Percentiles rank a stretch among this genome's conserved stretches.
These are phyloP conservation scores for Kazachstania taianensis DNA, from an alignment of 805 yeast genomes.

Conservation along the genomic window DNA sequence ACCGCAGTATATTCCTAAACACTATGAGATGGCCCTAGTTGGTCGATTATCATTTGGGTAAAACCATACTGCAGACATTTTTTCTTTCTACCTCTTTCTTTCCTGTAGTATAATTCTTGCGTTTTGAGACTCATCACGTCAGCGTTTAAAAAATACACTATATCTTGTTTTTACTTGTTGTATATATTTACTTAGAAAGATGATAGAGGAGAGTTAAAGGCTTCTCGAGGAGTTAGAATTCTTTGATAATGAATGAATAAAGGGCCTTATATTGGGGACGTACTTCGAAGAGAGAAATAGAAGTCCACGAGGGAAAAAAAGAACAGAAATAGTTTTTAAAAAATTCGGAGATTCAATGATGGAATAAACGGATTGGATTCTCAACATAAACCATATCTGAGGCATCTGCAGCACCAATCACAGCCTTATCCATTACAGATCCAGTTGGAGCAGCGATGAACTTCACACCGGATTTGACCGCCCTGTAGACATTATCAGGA, in stretches of 20 bases:
- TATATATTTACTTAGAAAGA: too few species aligned
- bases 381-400: constrained; percentile 86
- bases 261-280: too few species aligned
- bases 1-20: constrained; percentile 99
- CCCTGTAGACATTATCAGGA: constrained; percentile 98
- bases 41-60: constrained; percentile 97
- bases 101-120: background rate
- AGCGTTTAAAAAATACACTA: too few species aligned
- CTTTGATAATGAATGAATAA: too few species aligned
- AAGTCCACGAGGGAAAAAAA: too few species aligned
- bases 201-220: too few species aligned
- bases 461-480: constrained; percentile 92
- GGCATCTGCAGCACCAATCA: constrained; percentile 90
- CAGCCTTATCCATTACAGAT: constrained; percentile 95
- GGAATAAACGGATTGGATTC: constrained; percentile 96
- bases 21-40: constrained; percentile 86
- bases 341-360: constrained; percentile 59
- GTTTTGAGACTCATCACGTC: too few species aligned
- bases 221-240: too few species aligned
- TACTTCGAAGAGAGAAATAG: too few species aligned
- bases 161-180: too few species aligned
- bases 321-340: too few species aligned
- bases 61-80: constrained; percentile 98
- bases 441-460: constrained; percentile 96
- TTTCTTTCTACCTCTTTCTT: constrained; percentile 4